phyloP scores from a whole-genome alignment of 2,329 filamentous ascomycete species.

The Taxawa tesnikishii region DNA sequence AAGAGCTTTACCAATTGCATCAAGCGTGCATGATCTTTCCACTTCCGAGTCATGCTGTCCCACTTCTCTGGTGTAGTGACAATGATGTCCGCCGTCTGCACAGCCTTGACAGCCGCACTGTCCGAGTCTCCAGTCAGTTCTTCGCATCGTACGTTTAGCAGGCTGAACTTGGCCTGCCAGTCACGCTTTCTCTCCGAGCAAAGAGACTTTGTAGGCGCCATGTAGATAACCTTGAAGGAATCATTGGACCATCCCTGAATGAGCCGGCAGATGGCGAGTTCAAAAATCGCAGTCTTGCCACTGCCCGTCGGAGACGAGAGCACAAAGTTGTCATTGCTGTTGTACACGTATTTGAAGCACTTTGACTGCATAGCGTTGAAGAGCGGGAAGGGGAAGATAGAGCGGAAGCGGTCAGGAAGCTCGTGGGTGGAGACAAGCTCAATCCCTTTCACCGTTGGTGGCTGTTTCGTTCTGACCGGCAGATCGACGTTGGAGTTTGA shows the following conservation, averaged over 20 bases:
- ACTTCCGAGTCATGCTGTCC: conserved; percentile 80
- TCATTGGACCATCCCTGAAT: conserved; percentile 42
- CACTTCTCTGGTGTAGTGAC: conserved; percentile 85
- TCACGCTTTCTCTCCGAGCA: conserved; percentile 66
- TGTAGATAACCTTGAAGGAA: conserved; percentile 72
- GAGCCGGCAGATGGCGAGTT: conserved; percentile 68
- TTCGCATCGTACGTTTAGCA: conserved; percentile 55
- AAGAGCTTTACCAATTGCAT: conserved; percentile 68
- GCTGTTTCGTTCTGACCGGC: too few species aligned
- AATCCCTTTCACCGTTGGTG: conserved; percentile 45
- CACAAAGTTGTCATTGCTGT: conserved; percentile 62
- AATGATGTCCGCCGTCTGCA: conserved; percentile 68
- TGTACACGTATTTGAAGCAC: conserved; percentile 56
- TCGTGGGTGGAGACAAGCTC: conserved; percentile 44
- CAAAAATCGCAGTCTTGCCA: conserved; percentile 71
- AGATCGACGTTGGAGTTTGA: too few species aligned
- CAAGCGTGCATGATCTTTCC: conserved; percentile 66
- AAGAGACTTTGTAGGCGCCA: conserved; percentile 73
- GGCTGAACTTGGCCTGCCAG: conserved; percentile 63
- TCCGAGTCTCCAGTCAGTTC: conserved; percentile 78
- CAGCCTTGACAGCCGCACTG: conserved; percentile 49
- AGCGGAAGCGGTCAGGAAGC: conserved; percentile 56
- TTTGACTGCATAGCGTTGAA: conserved; percentile 80
- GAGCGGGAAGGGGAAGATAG: conserved; percentile 58
- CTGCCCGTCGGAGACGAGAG: conserved; percentile 74